Base-by-base conservation (phyloP, 2,329 filamentous ascomycete genomes). In the Trichoderma koningiopsis region DNA sequence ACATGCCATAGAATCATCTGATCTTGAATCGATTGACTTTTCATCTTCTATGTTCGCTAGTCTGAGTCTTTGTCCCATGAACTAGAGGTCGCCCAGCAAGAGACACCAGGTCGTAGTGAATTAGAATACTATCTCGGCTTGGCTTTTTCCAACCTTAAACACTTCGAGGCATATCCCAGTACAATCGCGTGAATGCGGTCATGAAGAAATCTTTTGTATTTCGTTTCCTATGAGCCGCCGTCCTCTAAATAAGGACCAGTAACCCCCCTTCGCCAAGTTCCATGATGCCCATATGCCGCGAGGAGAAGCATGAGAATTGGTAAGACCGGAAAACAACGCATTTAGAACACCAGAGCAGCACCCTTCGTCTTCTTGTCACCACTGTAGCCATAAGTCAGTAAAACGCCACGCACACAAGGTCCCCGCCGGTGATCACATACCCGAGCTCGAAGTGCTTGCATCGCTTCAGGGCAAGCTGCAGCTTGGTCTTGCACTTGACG, bases 281-380 rank as follows among this genome's bases (percentile, higher is more conserved):
- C 82, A 81, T 82, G 80, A 82, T 82, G 79, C 79, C 81, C 80
- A 76, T 77, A 80, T 79, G 78, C 78, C 80, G 79, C 79, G 80
- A 81, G 77, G 77, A 81, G 77, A 82, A 80, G 77, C 79, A 80
- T 78, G 75, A 80, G 77, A 78, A 77, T 79, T 78, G 79, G 73
- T 77, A 76, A 80, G 77, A 79, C 77, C 78, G 76, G 79, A 78
- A 76, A 77, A 79, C 80, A 85, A 85, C 80, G 82, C 85, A 88
- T 86, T 91, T 97, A 99, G 90, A 99, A 99, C 81, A 99, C 96
- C 82, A 99, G 91, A 85, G 96, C 96, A 80, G 96, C 96, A 92
- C 96, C 96, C 94, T 99, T 99, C 80, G 96, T 99, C 93, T 99
- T 99, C 94, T 99, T 99, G 92, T 99, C 96, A 90, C 96, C 96